Conservation (phyloP, 2,329 filamentous ascomycete genomes). For the Hypoxylon sp. region DNA sequence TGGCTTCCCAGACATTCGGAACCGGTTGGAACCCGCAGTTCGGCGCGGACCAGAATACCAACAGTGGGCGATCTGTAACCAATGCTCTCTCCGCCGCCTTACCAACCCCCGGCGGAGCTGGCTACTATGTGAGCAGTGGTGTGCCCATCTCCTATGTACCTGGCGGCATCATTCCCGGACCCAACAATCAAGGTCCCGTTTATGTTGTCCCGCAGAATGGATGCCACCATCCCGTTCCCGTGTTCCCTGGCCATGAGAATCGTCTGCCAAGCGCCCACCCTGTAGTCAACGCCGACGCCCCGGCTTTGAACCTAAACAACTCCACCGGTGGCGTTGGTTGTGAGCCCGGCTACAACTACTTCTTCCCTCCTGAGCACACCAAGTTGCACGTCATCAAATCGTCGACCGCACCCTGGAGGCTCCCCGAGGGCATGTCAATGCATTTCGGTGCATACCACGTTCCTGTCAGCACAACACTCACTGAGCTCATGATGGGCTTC, state of each 20-base stretch:
- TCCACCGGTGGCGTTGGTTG: slow-evolving; percentile 70
- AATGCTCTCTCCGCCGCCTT: slow-evolving; percentile 11
- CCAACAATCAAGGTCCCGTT: slow-evolving; percentile 39
- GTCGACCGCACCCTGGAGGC: slow-evolving; percentile 67
- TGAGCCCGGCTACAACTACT: slow-evolving; percentile 75
- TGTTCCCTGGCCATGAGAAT: slow-evolving; percentile 49
- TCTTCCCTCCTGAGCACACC: slow-evolving; percentile 71
- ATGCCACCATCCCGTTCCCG: slow-evolving; percentile 43
- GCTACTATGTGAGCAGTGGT: not conserved
- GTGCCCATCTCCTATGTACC: slow-evolving; percentile 52
- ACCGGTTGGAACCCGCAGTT: slow-evolving; percentile 49
- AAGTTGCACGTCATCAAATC: slow-evolving; percentile 72
- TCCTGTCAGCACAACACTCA: slow-evolving; percentile 66
- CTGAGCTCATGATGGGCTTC: slow-evolving; percentile 71
- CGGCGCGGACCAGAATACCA: slow-evolving; percentile 42
- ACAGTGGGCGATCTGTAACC: slow-evolving; percentile 7
- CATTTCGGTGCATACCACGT: slow-evolving; percentile 67
- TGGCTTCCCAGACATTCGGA: slow-evolving; percentile 37
- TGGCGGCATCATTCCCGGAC: slow-evolving; percentile 45
- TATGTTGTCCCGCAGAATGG: slow-evolving; percentile 44
- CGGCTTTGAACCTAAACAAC: slow-evolving; percentile 70
- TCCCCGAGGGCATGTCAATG: slow-evolving; percentile 59
- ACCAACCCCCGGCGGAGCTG: not conserved
- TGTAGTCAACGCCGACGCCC: slow-evolving; percentile 61
- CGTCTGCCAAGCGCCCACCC: slow-evolving; percentile 62